Conservation (phyloP, 179 eudicot species). For the Kewa caespitosa region DNA sequence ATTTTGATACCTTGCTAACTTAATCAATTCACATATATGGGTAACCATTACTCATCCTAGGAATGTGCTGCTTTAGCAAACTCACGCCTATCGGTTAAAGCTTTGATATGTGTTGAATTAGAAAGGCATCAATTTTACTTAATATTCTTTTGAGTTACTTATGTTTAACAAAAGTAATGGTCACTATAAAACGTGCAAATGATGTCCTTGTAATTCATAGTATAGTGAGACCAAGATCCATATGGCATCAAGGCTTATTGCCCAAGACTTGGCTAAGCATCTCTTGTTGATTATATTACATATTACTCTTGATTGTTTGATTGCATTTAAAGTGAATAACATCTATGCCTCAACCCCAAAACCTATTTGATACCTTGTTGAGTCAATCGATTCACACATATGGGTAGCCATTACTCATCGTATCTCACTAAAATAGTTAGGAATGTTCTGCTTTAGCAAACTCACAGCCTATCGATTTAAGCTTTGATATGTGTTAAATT, state of each 20-base stretch:
- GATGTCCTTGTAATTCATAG: neutral
- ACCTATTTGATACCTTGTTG: neutral
- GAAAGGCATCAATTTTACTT: neutral
- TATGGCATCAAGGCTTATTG: neutral
- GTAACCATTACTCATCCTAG: neutral
- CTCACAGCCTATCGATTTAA: neutral
- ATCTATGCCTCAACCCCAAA: neutral
- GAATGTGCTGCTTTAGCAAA: neutral
- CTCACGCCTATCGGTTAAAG: neutral
- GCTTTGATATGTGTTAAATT: neutral
- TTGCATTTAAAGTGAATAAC: neutral
- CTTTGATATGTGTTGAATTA: neutral
- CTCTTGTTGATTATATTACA: neutral
- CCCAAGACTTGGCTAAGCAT: neutral
- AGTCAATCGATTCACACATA: neutral
- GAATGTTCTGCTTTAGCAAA: neutral
- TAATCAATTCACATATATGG: neutral
- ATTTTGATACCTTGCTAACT: neutral
- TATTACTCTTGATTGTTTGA: neutral
- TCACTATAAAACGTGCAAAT: neutral
- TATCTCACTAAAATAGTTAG: too few relatives aligned
- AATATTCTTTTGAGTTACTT: neutral
- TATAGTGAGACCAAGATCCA: constrained; percentile 3
- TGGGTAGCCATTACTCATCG: neutral
- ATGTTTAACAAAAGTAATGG: neutral